Evolutionary conservation across 352 stramenopile genomes (phyloP).

Genomic region (Peronospora belbahrii): DNA sequence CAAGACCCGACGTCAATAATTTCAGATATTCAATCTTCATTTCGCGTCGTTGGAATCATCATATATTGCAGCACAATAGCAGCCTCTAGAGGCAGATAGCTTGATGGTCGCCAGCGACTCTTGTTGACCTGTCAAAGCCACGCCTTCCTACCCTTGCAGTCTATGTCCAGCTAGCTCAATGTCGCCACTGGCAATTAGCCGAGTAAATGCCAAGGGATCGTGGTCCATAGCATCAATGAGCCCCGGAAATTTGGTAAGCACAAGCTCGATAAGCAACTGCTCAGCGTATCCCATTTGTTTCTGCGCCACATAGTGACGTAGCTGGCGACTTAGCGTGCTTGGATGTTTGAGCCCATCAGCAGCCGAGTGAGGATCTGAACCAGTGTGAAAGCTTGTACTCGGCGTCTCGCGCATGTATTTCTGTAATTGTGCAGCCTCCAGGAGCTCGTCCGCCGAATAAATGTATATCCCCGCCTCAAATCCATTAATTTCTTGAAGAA

Average conservation of each 20-base stretch:
- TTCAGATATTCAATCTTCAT: too few species aligned
- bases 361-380: slow-evolving; percentile 5
- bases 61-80: not conserved
- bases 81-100: slow-evolving; percentile 23
- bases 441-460: slow-evolving; percentile 70
- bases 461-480: slow-evolving; percentile 61
- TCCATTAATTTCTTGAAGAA: slow-evolving; percentile 58
- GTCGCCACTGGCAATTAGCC: slow-evolving; percentile 49
- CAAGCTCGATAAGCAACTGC: slow-evolving; percentile 54
- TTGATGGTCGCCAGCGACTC: slow-evolving; percentile 17
- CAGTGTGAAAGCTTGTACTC: slow-evolving; percentile 4
- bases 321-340: slow-evolving; percentile 21
- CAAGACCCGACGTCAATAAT: too few species aligned
- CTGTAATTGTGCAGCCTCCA: slow-evolving; percentile 47
- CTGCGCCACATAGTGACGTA: slow-evolving; percentile 33
- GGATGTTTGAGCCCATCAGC: slow-evolving; percentile 13
- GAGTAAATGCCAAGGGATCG: slow-evolving; percentile 62
- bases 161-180: slow-evolving; percentile 20
- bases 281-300: slow-evolving; percentile 38
- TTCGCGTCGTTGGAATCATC: not conserved
- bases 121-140: slow-evolving; percentile 7
- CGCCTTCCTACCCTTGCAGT: slow-evolving; percentile 20
- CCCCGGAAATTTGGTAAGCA: slow-evolving; percentile 52
- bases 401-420: slow-evolving; percentile 37
- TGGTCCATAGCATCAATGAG: slow-evolving; percentile 79